These are phyloP conservation scores for Boletus rubroflammeus DNA, from an alignment of 768 basidiomycete genomes.

Conservation along the genomic window DNA sequence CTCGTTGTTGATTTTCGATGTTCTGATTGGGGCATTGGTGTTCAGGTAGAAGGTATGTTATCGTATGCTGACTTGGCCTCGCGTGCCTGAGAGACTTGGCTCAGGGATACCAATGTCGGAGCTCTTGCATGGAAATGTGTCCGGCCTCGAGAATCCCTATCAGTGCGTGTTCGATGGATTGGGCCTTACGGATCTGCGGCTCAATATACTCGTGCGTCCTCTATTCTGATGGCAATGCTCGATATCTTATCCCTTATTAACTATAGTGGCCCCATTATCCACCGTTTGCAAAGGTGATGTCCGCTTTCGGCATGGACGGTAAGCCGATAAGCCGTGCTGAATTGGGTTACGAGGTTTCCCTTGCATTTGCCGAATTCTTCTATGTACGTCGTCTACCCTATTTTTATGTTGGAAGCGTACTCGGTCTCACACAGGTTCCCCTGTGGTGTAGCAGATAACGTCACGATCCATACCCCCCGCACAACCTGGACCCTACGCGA, in stretches of 20 bases:
- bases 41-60: conserved; percentile 17
- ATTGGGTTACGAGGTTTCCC: conserved; percentile 27
- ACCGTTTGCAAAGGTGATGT: conserved; percentile 22
- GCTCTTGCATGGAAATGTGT: conserved; percentile 19
- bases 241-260: background rate
- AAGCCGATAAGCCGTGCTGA: conserved; percentile 20
- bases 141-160: conserved; percentile 16
- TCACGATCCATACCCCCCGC: conserved; percentile 6
- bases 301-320: conserved; percentile 17
- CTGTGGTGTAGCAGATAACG: conserved; percentile 19
- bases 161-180: conserved; percentile 23
- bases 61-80: background rate
- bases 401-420: background rate
- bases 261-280: conserved; percentile 27
- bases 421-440: conserved; percentile 1
- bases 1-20: conserved; percentile 20
- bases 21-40: conserved; percentile 24
- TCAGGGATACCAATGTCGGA: conserved; percentile 27
- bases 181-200: conserved; percentile 10
- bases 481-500: conserved; percentile 19
- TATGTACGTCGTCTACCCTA: conserved; percentile 16
- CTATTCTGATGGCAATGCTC: background rate
- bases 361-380: conserved; percentile 31
- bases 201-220: conserved; percentile 24
- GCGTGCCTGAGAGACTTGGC: background rate